Base-by-base conservation (phyloP, 2,329 filamentous ascomycete species). In the Penicillium italicum region DNA sequence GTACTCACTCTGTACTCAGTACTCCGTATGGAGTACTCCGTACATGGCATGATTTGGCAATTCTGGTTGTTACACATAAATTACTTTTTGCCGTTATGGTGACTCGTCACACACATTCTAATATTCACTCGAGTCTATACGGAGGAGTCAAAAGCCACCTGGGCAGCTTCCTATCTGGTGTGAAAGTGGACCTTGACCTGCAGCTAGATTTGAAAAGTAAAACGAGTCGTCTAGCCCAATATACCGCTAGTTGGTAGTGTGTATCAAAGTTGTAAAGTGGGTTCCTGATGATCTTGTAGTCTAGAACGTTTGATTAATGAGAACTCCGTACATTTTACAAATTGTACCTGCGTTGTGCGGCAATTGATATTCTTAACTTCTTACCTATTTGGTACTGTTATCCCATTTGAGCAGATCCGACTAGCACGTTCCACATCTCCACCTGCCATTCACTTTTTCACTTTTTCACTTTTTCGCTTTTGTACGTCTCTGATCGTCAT, bases 91-190 rank as follows among this genome's bases (percentile, higher is more conserved):
- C 20, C 20, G 48, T 43, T 24, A 11, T 1, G 7, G 30, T 28
- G 14, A 45, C 26, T n/a, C n/a, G 43, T 38, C 20, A 26, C 36
- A 34, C 28, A 43, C 22, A 28, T 48, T 18, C 31, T 33, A 43
- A 28, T 42, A 12, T 37, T 20, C n/a, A 38, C n/a, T 22, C 30
- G 9, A 7, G 20, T 49, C 18, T 36, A 45, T 36, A 24, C 24
- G 24, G 3, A 3, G 24, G 3, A 26, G 14, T 41, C 22, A 30
- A 41, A 36, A 34, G 24, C 24, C 51, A n/a, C n/a, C n/a, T n/a
- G n/a, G n/a, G n/a, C n/a, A 53, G 31, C 51, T 50, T 53, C 51
- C 37, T 53, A 49, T 53, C 44, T 54, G 1, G 48, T 50, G 47
- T 28, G 26, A 22, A 49, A 42, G 51, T 54, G 51, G 51, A 48